Percentiles rank a stretch among this genome's conserved stretches.
Conservation (phyloP, 805 yeast species). For the Lipomyces mesembrius region DNA sequence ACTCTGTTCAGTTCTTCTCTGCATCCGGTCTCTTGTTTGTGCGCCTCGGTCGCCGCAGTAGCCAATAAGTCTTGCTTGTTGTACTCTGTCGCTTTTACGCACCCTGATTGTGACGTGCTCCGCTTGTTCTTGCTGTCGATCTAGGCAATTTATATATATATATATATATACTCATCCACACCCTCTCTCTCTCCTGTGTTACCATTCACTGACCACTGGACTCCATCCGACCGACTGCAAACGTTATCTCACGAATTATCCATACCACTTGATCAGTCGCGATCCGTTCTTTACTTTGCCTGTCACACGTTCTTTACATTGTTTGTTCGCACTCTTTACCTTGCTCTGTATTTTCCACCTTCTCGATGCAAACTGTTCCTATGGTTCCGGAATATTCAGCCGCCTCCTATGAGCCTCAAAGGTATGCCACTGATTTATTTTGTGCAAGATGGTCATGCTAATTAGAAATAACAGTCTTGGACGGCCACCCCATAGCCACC, state of each 20-base stretch:
- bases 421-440: background rate
- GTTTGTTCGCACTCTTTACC: background rate
- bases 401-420: background rate
- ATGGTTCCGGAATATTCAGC: background rate
- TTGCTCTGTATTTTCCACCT: background rate
- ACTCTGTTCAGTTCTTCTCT: background rate
- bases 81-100: background rate
- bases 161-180: background rate
- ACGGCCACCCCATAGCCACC: background rate
- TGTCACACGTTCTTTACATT: background rate
- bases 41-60: background rate
- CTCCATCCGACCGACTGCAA: background rate
- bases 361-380: slow-evolving; percentile 6
- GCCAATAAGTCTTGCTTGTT: background rate
- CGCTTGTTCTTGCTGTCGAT: background rate
- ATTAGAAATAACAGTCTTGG: background rate
- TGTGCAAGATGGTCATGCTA: background rate
- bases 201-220: background rate
- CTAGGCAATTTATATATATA: background rate
- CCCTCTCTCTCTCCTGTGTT: background rate
- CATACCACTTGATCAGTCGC: background rate
- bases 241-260: background rate
- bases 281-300: background rate
- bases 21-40: background rate
- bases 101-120: background rate